Percentiles rank a stretch among this genome's conserved stretches.
phyloP scores from a whole-genome alignment of 768 basidiomycete species.

The Suillus bovinus region DNA sequence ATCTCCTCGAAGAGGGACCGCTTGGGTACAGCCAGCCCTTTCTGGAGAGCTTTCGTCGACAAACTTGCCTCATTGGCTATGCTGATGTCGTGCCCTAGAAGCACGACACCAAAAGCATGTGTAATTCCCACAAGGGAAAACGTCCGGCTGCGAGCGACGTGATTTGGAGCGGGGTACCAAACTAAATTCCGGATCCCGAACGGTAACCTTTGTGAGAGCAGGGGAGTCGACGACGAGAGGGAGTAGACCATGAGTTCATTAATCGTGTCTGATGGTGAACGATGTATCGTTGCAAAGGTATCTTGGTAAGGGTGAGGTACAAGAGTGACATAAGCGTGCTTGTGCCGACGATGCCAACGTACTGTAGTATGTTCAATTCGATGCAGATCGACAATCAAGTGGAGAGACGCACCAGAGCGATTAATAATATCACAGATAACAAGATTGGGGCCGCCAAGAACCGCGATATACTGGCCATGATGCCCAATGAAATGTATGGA shows the following conservation, averaged over 20 bases:
- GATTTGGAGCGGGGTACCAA: constrained; percentile 38
- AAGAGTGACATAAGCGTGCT: constrained; percentile 42
- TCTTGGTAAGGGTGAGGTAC: constrained; percentile 57
- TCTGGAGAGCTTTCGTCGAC: constrained; percentile 38
- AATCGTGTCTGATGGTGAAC: constrained; percentile 27
- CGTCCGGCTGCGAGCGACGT: constrained; percentile 31
- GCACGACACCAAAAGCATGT: constrained; percentile 58
- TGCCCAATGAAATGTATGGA: constrained; percentile 67
- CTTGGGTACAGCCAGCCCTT: constrained; percentile 32
- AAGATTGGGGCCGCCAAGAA: constrained; percentile 48
- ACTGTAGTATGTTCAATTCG: constrained; percentile 41
- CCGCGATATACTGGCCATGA: constrained; percentile 69
- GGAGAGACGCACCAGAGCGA: constrained; percentile 51
- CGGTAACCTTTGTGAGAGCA: constrained; percentile 50
- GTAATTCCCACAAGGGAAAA: constrained; percentile 75
- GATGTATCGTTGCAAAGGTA: constrained; percentile 59
- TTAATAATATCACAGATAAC: constrained; percentile 74
- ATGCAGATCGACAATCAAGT: constrained; percentile 1
- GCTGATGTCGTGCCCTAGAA: constrained; percentile 62
- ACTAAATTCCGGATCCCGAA: constrained; percentile 58
- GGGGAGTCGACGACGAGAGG: constrained; percentile 44
- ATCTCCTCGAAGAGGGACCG: constrained; percentile 87
- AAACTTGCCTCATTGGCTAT: constrained; percentile 44
- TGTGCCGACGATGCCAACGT: constrained; percentile 52
- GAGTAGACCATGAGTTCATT: constrained; percentile 51